These are phyloP conservation scores for Arachnomyces sp. DNA, from an alignment of 2,329 filamentous ascomycete species.

Conservation along the genomic window DNA sequence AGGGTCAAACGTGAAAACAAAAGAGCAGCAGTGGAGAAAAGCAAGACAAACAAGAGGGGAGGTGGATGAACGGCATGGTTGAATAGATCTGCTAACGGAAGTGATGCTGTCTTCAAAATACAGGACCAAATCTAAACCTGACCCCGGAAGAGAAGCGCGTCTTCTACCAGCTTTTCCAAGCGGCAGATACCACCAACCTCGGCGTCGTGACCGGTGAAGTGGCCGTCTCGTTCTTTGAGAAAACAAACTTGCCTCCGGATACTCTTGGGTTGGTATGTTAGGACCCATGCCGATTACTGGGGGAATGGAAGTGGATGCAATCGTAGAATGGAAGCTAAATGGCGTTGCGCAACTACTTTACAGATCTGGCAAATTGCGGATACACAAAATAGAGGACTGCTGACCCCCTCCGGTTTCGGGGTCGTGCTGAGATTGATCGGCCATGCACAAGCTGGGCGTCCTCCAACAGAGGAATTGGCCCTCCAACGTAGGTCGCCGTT, in stretches of 20 bases:
- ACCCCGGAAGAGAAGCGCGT: slow-evolving; percentile 86
- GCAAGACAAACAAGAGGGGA: no score
- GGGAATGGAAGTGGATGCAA: neutral
- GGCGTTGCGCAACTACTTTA: slow-evolving; percentile 7
- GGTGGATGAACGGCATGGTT: no score
- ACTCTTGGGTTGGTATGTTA: slow-evolving; percentile 73
- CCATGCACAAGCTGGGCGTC: slow-evolving; percentile 81
- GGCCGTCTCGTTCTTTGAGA: slow-evolving; percentile 96
- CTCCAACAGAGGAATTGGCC: slow-evolving; percentile 73
- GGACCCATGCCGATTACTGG: slow-evolving; percentile 1
- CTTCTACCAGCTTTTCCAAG: slow-evolving; percentile 86
- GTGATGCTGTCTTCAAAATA: slow-evolving; percentile 3
- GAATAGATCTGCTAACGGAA: neutral
- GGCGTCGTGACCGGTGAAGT: slow-evolving; percentile 93
- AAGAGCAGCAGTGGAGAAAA: no score
- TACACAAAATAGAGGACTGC: slow-evolving; percentile 86
- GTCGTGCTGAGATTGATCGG: slow-evolving; percentile 90
- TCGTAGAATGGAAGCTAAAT: neutral
- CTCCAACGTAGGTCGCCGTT: slow-evolving; percentile 54
- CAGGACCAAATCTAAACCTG: slow-evolving; percentile 64
- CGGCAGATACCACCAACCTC: slow-evolving; percentile 83
- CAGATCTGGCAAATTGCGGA: slow-evolving; percentile 99
- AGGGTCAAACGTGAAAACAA: no score
- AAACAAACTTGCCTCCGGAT: slow-evolving; percentile 79
- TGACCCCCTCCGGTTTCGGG: slow-evolving; percentile 88